Evolutionary conservation across 1,139 yeast species (phyloP), one percentile per base, ranked within the genome.

Genomic region (Scheffersomyces illinoinensis): DNA sequence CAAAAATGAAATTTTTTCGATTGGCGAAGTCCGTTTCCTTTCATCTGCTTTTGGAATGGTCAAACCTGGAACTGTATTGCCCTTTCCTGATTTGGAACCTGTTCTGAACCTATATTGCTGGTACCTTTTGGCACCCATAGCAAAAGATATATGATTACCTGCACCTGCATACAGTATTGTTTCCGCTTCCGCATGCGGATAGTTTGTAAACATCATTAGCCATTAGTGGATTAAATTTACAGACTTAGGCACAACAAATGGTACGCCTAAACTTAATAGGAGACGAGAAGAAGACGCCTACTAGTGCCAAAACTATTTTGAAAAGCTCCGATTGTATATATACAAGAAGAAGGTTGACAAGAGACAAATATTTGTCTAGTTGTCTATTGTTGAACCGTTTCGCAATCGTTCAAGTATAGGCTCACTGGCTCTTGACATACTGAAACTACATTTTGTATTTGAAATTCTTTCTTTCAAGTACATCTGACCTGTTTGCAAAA

Each of bases 151-250:
- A 33, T 5, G 17, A 33, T 2, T 17, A 33, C 0, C 2, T n/a
- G 50, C 19, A 18, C 54, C 49, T 52, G 54, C 26, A 52, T 47
- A 14, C 12, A 52, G 21, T n/a, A 43, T 18, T 14, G 24, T 20
- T 43, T 53, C 48, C 54, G 19, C 54, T 26, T 43, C 48, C 47
- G n/a, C 48, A 19, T 43, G 20, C 21, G 46, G 26, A n/a, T 43
- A 33, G 50, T 33, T 53, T 26, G 49, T 53, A 21, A 51, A 33
- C 53, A 48, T 48, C 51, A 48, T 48, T 48, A 48, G 51, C 43
- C 43, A 33, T 33, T 33, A 33, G 43, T 12, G 43, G 43, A 33
- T 2, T 10, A 33, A 33, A 33, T 33, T 33, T 14, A 33, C 17
- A 33, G 43, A 33, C 43, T 33, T 33, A 33, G 17, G 43, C 43